phyloP scores from a whole-genome alignment of 2,329 filamentous ascomycete species.

The Fusarium palustre region DNA sequence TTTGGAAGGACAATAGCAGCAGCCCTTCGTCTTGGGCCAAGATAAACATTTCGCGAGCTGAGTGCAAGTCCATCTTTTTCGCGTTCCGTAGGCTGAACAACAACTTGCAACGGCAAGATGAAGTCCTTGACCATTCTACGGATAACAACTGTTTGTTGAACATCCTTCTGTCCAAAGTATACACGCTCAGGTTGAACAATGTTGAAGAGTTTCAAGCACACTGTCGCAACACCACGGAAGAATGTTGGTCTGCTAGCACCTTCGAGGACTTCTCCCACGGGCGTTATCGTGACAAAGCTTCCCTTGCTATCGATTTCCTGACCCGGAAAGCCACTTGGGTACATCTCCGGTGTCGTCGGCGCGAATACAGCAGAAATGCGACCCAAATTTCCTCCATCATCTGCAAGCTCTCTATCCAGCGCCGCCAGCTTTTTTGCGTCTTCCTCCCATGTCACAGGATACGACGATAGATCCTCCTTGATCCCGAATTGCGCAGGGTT shows the following conservation, averaged over 20 bases:
- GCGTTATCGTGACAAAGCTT: slow-evolving; percentile 92
- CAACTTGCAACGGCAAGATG: slow-evolving; percentile 78
- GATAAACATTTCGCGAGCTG: slow-evolving; percentile 93
- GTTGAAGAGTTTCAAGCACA: slow-evolving; percentile 83
- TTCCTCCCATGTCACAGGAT: slow-evolving; percentile 88
- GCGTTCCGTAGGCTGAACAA: slow-evolving; percentile 79
- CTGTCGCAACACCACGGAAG: slow-evolving; percentile 94
- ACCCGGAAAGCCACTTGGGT: slow-evolving; percentile 81
- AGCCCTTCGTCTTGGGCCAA: slow-evolving; percentile 78
- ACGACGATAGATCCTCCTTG: slow-evolving; percentile 86
- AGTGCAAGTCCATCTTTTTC: slow-evolving; percentile 87
- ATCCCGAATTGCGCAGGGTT: slow-evolving; percentile 97
- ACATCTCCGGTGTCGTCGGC: slow-evolving; percentile 85
- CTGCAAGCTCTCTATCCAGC: slow-evolving; percentile 79
- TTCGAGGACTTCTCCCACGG: slow-evolving; percentile 83
- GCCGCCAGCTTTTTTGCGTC: slow-evolving; percentile 76
- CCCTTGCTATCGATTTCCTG: slow-evolving; percentile 81
- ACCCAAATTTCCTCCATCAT: slow-evolving; percentile 69
- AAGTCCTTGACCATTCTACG: slow-evolving; percentile 89
- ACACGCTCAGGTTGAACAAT: slow-evolving; percentile 72
- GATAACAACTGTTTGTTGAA: slow-evolving; percentile 95
- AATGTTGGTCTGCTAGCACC: slow-evolving; percentile 90
- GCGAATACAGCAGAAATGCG: slow-evolving; percentile 87
- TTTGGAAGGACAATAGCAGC: slow-evolving; percentile 78
- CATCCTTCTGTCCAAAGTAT: slow-evolving; percentile 97